Percentiles rank a stretch among this genome's conserved stretches.
Evolutionary conservation across 305 asterid species (phyloP).

Genomic region (Solanum hybrid): DNA sequence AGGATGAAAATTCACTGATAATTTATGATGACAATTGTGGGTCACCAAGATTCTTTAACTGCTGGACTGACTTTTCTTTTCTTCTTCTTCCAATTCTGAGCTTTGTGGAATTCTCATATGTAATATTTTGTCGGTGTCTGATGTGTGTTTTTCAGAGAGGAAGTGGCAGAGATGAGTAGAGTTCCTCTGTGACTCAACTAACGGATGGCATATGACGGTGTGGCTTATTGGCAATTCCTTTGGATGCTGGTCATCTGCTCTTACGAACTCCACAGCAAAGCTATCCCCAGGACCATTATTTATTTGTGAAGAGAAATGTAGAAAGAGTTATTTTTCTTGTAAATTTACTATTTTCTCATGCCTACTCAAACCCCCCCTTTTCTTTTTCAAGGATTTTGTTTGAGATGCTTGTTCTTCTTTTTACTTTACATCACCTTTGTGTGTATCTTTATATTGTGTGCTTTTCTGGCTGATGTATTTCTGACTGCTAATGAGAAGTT

Average conservation of each 20-base stretch:
- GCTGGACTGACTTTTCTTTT: not conserved
- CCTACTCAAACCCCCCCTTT: constrained; percentile 5
- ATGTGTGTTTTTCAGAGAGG: constrained; percentile 40
- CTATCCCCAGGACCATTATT: not conserved
- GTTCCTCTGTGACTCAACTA: constrained; percentile 2
- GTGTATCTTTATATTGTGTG: constrained; percentile 11
- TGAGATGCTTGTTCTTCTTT: not conserved
- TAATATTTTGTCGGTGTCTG: not conserved
- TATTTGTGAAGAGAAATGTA: not conserved
- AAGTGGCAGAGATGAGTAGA: constrained; percentile 62
- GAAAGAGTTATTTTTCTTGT: constrained; percentile 3
- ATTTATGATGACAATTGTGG: not conserved
- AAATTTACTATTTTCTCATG: constrained; percentile 4
- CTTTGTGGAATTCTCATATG: not conserved
- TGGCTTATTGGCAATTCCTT: not conserved
- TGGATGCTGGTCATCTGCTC: not conserved
- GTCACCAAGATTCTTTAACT: not conserved
- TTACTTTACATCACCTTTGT: not conserved
- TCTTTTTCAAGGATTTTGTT: constrained; percentile 12
- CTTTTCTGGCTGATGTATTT: constrained; percentile 13
- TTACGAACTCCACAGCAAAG: not conserved
- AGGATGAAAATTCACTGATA: not conserved
- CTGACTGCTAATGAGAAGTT: constrained; percentile 3
- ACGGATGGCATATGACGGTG: not conserved
- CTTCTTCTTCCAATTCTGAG: not conserved